Base-by-base conservation (phyloP, 2,329 filamentous ascomycete species). In the Alternaria longipes region DNA sequence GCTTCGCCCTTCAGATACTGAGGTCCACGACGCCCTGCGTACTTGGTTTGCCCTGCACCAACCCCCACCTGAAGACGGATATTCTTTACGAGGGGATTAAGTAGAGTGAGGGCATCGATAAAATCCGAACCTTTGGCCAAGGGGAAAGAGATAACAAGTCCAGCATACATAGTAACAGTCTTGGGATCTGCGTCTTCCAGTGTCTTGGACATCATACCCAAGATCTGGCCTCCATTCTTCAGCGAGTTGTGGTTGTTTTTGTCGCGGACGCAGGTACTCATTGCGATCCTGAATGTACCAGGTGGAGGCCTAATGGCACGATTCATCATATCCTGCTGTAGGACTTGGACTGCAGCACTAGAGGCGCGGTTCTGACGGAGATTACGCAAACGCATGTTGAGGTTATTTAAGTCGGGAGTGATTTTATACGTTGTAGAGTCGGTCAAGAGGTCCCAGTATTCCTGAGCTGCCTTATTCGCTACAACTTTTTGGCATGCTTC, bases 381-480 rank as follows among this genome's bases (percentile, higher is more conserved):
- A 42, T 91, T 76, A 54, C 87, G 85, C 16, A 97, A 83, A 70
- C 92, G 89, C 65, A 84, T 82, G 65, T 88, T 83, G 80, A 89
- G 91, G 74, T 92, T 93, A 64, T 89, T 84, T 8, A 82, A 71
- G 74, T 97, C 94, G 0, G 94, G 93, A 2, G 81, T 74, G 60
- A 97, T 80, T n/a, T 80, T 79, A 74, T 88, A 84, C 12, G 83
- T 78, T 2, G 82, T 76, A 1, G 71, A 70, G 28, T 78, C 74
- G 7, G 90, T 91, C 59, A 97, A 81, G 6, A 90, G 74, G 18
- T 90, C 82, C 94, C 94, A 98, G 78, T 97, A 98, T 32, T 84
- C 84, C 54, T 85, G 79, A n/a, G 88, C 91, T n/a, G 86, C 79
- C 14, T 85, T 84, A 8, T 87, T 86, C 54, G 86, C 84, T 53